phyloP scores from a whole-genome alignment of 495 filamentous ascomycete species.

The Penicillium crystallinum region DNA sequence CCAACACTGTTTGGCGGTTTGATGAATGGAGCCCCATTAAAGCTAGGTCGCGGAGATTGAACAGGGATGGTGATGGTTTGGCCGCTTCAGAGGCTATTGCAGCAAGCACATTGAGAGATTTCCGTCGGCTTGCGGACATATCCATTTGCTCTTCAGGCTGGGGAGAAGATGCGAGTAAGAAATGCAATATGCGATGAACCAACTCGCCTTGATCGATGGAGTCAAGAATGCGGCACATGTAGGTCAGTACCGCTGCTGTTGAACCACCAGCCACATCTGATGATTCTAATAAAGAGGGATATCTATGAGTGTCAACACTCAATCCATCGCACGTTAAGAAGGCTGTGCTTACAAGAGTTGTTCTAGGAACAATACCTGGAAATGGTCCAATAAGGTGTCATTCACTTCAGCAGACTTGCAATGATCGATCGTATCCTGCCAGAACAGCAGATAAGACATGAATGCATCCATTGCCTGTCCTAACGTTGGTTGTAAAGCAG shows the following conservation, averaged over 20 bases:
- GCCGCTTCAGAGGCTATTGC: constrained; percentile 60
- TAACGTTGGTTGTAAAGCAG: constrained; percentile 47
- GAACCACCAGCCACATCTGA: constrained; percentile 96
- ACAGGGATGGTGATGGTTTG: constrained; percentile 76
- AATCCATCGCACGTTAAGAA: neutral
- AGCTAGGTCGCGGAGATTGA: constrained; percentile 90
- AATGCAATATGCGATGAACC: constrained; percentile 88
- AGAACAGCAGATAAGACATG: constrained; percentile 89
- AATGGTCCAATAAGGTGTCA: constrained; percentile 89
- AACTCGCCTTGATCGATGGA: constrained; percentile 87
- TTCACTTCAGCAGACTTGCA: constrained; percentile 89
- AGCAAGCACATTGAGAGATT: constrained; percentile 81
- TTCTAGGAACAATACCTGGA: constrained; percentile 92
- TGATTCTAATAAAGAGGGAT: constrained; percentile 91
- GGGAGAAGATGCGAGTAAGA: constrained; percentile 73
- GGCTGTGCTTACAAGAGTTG: constrained; percentile 71
- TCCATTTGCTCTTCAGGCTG: constrained; percentile 48
- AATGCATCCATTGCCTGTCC: constrained; percentile 85
- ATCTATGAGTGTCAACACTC: constrained; percentile 48
- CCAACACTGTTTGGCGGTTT: constrained; percentile 81
- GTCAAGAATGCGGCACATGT: constrained; percentile 85
- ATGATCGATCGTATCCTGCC: constrained; percentile 96
- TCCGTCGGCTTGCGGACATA: constrained; percentile 63
- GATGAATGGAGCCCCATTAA: constrained; percentile 76
- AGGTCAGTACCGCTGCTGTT: constrained; percentile 90